Base-by-base conservation (phyloP, 192 early-diverging fungal species). In the Coemansia sp. region DNA sequence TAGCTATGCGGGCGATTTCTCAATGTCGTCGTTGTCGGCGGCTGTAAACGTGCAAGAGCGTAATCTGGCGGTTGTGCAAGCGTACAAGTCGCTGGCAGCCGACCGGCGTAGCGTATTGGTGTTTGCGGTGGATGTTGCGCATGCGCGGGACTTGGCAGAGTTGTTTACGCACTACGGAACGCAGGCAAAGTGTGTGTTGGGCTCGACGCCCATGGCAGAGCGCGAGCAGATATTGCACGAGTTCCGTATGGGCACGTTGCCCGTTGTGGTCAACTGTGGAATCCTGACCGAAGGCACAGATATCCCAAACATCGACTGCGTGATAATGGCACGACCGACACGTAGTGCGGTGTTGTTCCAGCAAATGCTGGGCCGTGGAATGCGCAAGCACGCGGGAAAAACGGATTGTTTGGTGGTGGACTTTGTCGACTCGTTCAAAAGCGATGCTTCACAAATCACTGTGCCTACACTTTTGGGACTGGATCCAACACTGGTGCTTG, bases 341-440 rank as follows among this genome's bases (percentile, higher is more conserved):
- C 77, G 83, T 27, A 94, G 92, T 38, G 72, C 83, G n/a, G 88
- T 88, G 23, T 82, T 98, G 58, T 89, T 96, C 81, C 91, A 92
- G 61, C 96, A 98, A 80, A 98, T 98, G 96, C 69, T 98, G 37
- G 96, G 96, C 11, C 87, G 96, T 25, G 96, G 96, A 1, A 84
- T 98, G 86, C 84, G 94, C 2, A 51, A 84, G 11, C 62, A 67
- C 53, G 60, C 69, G 11, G 83, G 67, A 1, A 98, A 98, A 69
- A 59, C 70, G 2, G 83, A 92, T 60, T 96, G 96, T 60, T 70
- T 94, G 22, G 83, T 95, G 0, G 66, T 96, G 25, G 96, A 98
- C 65, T 90, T 95, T 78, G 87, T 91, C 45, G 94, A 98, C 67
- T 78, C 77, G n/a, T 82, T 92, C 45, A 51, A 57, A 1, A 63